These are phyloP conservation scores for Asterophora parasitica DNA, from an alignment of 768 basidiomycete genomes.

Conservation along the genomic window DNA sequence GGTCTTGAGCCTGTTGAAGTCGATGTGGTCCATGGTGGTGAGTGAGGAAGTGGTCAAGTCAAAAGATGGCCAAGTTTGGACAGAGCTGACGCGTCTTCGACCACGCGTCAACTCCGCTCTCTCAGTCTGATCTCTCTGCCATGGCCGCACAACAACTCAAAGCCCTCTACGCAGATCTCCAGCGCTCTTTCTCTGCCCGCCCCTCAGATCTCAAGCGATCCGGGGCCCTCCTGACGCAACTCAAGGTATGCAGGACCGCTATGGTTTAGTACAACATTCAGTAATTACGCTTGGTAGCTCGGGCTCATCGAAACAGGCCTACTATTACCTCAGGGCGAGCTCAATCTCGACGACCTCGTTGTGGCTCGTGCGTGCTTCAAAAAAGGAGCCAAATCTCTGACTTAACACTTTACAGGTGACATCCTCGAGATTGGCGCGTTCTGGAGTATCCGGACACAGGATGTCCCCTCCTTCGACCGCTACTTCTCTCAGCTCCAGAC, in stretches of 20 bases:
- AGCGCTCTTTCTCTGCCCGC: slow-evolving; percentile 58
- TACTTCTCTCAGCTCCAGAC: slow-evolving; percentile 90
- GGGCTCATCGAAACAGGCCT: slow-evolving; percentile 74
- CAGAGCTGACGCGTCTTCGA: slow-evolving; percentile 19
- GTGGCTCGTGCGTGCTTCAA: slow-evolving; percentile 51
- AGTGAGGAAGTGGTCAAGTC: slow-evolving; percentile 15
- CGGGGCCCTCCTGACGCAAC: slow-evolving; percentile 56
- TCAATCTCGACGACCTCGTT: slow-evolving; percentile 61
- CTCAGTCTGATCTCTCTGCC: slow-evolving; percentile 13
- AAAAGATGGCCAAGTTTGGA: slow-evolving; percentile 16
- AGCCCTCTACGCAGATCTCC: slow-evolving; percentile 60
- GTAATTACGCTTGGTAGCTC: slow-evolving; percentile 39
- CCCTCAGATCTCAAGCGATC: slow-evolving; percentile 68
- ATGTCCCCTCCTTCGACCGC: slow-evolving; percentile 90
- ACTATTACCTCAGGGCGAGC: slow-evolving; percentile 64
- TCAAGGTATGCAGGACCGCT: slow-evolving; percentile 53
- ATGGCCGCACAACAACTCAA: slow-evolving; percentile 56
- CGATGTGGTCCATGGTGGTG: slow-evolving; percentile 58
- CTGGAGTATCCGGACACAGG: slow-evolving; percentile 84
- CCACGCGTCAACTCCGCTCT: slow-evolving; percentile 31
- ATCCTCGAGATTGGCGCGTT: slow-evolving; percentile 95
- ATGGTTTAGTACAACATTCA: neutral
- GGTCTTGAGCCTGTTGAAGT: slow-evolving; percentile 82
- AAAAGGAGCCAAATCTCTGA: neutral
- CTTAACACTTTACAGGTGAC: slow-evolving; percentile 52